Evolutionary conservation across 345 rosid species (phyloP).

Genomic region (Moringa oleifera): DNA sequence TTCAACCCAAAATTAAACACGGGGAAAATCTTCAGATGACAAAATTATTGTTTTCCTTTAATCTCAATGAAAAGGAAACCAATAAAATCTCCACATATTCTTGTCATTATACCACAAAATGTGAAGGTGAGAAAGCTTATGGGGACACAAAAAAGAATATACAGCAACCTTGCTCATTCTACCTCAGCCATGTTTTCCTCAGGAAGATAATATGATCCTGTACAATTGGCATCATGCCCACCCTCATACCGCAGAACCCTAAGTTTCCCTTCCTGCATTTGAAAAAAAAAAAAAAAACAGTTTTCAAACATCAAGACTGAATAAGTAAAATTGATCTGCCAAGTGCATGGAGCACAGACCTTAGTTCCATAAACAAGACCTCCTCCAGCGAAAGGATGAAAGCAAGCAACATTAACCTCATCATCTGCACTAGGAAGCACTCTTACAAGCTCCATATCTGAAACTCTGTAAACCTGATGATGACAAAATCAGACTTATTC

Average conservation of each 20-base stretch:
- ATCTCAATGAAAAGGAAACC: too few species aligned
- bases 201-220: conserved; percentile 35
- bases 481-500: conserved; percentile 14
- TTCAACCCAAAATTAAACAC: too few species aligned
- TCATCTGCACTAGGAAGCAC: conserved; percentile 95
- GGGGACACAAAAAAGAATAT: not conserved
- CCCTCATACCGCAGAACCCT: conserved; percentile 68
- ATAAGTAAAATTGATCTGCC: not conserved
- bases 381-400: conserved; percentile 90
- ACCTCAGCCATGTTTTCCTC: conserved; percentile 60
- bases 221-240: conserved; percentile 35
- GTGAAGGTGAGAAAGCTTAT: not conserved
- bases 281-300: conserved; percentile 13
- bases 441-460: conserved; percentile 87
- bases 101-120: too few species aligned
- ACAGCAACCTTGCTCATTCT: conserved; percentile 29
- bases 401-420: conserved; percentile 97
- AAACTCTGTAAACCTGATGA: conserved; percentile 87
- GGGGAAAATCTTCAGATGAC: too few species aligned
- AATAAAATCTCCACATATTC: too few species aligned
- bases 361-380: conserved; percentile 88
- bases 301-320: not conserved
- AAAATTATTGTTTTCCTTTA: too few species aligned
- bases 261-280: conserved; percentile 85
- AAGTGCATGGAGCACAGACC: conserved; percentile 35